phyloP scores from a whole-genome alignment of 495 filamentous ascomycete genomes.

The Acidiella bohemica region DNA sequence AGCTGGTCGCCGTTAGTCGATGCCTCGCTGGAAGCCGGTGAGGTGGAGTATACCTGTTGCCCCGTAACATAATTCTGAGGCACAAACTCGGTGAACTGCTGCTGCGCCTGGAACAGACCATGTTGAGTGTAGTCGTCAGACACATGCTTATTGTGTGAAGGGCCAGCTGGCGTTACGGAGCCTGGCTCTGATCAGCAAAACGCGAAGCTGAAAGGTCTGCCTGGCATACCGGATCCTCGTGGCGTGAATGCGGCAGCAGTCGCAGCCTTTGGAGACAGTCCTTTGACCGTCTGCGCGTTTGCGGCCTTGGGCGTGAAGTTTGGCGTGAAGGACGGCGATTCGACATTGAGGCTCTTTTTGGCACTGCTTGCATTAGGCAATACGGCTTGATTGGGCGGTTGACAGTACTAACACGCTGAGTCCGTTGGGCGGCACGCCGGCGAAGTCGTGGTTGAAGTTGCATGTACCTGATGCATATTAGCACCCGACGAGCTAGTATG shows the following conservation, averaged over 20 bases:
- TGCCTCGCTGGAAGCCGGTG: neutral
- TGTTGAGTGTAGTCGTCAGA: slow-evolving; percentile 16
- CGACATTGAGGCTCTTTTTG: slow-evolving; percentile 83
- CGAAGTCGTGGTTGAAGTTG: slow-evolving; percentile 19
- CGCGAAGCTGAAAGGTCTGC: neutral
- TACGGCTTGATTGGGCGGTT: neutral
- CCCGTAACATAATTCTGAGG: slow-evolving; percentile 17
- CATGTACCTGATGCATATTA: slow-evolving; percentile 13
- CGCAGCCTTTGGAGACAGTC: slow-evolving; percentile 74
- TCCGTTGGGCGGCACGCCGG: slow-evolving; percentile 6
- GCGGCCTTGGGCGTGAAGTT: slow-evolving; percentile 36
- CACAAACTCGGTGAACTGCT: slow-evolving; percentile 18
- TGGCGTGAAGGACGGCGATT: slow-evolving; percentile 91
- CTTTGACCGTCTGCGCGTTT: slow-evolving; percentile 42
- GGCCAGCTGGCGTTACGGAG: slow-evolving; percentile 11
- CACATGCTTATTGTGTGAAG: slow-evolving; percentile 11
- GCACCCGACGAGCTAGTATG: neutral
- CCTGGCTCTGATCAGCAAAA: slow-evolving; percentile 2
- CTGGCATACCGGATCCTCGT: slow-evolving; percentile 28
- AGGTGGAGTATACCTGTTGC: slow-evolving; percentile 10
- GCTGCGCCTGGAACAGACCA: slow-evolving; percentile 18
- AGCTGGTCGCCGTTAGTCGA: slow-evolving; percentile 3
- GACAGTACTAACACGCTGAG: slow-evolving; percentile 7
- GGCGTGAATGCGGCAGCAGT: slow-evolving; percentile 90
- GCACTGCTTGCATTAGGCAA: slow-evolving; percentile 28